These are phyloP conservation scores for Lichtheimia ornata DNA, from an alignment of 371 early-diverging fungal genomes.

Conservation along the genomic window DNA sequence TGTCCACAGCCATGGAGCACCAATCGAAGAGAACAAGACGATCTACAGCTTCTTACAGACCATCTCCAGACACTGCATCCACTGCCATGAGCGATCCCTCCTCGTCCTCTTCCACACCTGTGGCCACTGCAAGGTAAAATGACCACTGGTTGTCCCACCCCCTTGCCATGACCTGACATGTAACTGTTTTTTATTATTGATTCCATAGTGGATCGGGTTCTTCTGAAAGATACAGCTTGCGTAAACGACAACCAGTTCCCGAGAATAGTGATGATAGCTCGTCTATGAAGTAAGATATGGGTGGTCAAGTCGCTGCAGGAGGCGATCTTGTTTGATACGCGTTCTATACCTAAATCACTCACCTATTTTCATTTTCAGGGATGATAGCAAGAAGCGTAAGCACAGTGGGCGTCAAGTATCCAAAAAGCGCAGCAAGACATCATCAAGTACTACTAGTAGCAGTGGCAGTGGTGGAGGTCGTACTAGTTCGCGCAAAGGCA, in stretches of 20 bases:
- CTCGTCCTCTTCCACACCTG: not conserved
- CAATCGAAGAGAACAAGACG: not conserved
- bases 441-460: too few relatives aligned
- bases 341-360: too few relatives aligned
- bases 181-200: not conserved
- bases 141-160: not conserved
- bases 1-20: not conserved
- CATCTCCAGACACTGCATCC: slow-evolving; percentile 3
- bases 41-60: not conserved
- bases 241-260: not conserved
- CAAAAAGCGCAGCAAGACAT: too few relatives aligned
- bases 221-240: slow-evolving; percentile 9
- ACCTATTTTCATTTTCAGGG: too few relatives aligned
- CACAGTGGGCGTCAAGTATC: too few relatives aligned
- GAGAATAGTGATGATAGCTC: too few relatives aligned
- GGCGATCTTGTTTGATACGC: too few relatives aligned
- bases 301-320: too few relatives aligned
- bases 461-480: too few relatives aligned
- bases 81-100: not conserved
- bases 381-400: too few relatives aligned
- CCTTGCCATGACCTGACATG: not conserved
- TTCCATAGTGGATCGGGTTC: not conserved
- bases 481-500: not conserved
- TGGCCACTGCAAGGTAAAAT: not conserved
- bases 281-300: not conserved